A percentile compares a stretch with the other conserved stretches of the same genome.
Evolutionary conservation across 2,329 filamentous ascomycete genomes (phyloP).

Genomic region (Trichoderma sp.): DNA sequence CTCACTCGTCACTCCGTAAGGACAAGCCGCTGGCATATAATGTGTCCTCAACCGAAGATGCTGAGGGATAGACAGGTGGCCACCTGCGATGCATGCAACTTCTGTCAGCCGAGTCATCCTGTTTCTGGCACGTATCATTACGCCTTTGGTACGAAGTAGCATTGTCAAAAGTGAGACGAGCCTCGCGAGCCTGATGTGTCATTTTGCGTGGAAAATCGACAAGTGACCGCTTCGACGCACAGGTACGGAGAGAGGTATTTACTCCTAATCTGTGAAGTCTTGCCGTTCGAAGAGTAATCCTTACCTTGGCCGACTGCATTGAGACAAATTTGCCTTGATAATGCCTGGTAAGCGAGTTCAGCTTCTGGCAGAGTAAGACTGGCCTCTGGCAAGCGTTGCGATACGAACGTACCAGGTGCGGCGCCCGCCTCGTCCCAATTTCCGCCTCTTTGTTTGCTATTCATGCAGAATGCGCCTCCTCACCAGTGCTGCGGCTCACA

Average conservation of each 20-base stretch:
- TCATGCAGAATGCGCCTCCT: not conserved
- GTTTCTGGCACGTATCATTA: conserved; percentile 4
- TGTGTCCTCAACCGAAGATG: not conserved
- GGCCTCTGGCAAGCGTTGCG: conserved; percentile 1
- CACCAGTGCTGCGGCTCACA: not conserved
- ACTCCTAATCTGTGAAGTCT: not conserved
- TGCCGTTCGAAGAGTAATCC: not conserved
- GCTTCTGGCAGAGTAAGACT: not conserved
- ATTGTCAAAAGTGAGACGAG: conserved; percentile 22
- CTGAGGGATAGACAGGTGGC: conserved; percentile 1
- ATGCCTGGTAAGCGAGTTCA: not conserved
- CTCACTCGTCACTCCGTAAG: not conserved
- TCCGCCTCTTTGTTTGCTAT: not conserved
- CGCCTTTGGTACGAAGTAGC: not conserved
- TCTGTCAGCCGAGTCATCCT: conserved; percentile 5
- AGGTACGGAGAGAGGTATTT: not conserved
- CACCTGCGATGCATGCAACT: conserved; percentile 8
- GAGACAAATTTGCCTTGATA: not conserved
- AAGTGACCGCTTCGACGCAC: conserved; percentile 29
- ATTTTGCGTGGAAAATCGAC: conserved; percentile 28
- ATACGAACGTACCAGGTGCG: not conserved
- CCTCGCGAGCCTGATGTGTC: conserved; percentile 28
- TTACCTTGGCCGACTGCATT: not conserved
- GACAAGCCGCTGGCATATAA: not conserved
- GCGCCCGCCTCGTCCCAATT: not conserved